Evolutionary conservation across 768 basidiomycete species (phyloP).

Genomic region (Suillus bovinus): DNA sequence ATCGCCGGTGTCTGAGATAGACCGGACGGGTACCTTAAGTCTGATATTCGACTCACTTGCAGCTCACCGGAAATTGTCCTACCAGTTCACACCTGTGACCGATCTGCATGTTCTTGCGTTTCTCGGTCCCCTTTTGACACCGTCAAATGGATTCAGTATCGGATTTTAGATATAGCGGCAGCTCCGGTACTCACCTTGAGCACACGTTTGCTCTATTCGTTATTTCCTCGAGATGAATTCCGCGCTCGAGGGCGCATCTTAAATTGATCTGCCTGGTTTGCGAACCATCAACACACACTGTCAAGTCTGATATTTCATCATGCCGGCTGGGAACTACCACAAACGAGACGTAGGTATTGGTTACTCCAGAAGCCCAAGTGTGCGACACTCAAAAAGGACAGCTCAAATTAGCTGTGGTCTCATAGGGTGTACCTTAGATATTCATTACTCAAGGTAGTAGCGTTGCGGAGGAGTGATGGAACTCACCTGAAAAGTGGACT

Average conservation of each 20-base stretch:
- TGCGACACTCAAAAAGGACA: no score
- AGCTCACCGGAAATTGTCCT: not conserved
- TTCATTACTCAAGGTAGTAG: not conserved
- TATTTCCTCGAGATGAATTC: not conserved
- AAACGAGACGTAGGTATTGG: not conserved
- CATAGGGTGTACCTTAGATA: not conserved
- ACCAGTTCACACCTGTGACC: not conserved
- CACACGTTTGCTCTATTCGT: not conserved
- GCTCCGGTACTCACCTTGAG: not conserved
- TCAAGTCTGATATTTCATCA: not conserved
- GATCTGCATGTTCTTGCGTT: not conserved
- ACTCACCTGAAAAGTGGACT: constrained; percentile 55
- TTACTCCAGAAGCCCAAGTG: no score
- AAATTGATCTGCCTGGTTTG: not conserved
- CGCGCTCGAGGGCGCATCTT: not conserved
- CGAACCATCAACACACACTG: not conserved
- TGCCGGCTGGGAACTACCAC: no score
- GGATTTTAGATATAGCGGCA: not conserved
- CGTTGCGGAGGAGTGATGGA: not conserved
- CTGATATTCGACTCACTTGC: not conserved
- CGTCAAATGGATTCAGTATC: not conserved
- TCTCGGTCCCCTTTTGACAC: not conserved
- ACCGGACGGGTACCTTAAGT: not conserved
- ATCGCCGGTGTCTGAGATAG: not conserved
- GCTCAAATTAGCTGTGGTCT: not conserved